Evolutionary conservation across 306 rosid species (phyloP).

Genomic region (Citrullus amarus): DNA sequence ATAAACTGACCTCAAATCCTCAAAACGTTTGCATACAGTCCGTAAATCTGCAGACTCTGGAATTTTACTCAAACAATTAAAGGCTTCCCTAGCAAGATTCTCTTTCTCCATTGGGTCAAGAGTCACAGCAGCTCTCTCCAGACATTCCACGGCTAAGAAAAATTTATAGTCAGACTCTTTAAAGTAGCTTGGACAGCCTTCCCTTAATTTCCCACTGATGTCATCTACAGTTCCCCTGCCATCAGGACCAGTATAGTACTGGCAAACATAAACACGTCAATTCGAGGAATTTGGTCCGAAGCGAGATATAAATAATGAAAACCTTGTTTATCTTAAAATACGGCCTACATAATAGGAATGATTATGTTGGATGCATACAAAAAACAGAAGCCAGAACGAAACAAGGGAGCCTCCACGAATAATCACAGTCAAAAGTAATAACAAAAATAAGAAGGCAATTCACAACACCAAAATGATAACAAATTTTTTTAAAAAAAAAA

Average conservation of each 20-base stretch:
- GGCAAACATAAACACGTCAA: conserved; percentile 19
- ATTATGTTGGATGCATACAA: neutral
- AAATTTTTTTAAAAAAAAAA: neutral
- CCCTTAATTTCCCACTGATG: conserved; percentile 77
- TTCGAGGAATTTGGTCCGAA: conserved; percentile 6
- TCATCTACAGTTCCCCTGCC: conserved; percentile 99
- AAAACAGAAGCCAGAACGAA: neutral
- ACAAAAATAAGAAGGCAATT: neutral
- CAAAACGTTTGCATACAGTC: conserved; percentile 90
- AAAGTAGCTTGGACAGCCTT: conserved; percentile 97
- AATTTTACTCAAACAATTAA: conserved; percentile 70
- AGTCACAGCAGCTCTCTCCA: conserved; percentile 85
- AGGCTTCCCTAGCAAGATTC: conserved; percentile 83
- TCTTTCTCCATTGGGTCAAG: conserved; percentile 60
- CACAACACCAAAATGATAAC: neutral
- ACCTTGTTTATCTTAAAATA: neutral
- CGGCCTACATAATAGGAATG: neutral
- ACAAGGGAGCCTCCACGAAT: neutral
- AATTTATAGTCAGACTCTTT: conserved; percentile 96
- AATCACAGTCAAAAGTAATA: neutral
- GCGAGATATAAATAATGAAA: neutral
- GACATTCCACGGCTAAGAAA: conserved; percentile 90
- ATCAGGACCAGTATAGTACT: conserved; percentile 92
- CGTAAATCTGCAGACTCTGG: conserved; percentile 91
- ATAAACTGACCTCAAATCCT: conserved; percentile 70